Evolutionary conservation across 352 stramenopile species (phyloP), one percentile per base, ranked within the genome.

Genomic region (Blastocystis sp.): DNA sequence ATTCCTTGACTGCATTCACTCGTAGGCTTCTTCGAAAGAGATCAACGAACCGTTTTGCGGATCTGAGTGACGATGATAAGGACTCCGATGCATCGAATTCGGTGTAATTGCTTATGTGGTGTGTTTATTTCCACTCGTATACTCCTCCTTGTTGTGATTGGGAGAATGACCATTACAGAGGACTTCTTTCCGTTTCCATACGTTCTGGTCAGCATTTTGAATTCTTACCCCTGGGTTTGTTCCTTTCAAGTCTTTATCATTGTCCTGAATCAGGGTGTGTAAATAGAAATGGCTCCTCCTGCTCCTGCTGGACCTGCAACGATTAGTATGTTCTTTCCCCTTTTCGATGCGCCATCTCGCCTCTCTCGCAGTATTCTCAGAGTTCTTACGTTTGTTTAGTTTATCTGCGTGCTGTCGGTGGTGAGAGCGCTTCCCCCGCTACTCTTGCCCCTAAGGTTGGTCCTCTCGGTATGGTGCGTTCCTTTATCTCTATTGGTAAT

Each of bases 401-500:
- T 88, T 88, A 88, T 79, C 67, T 99, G 93, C 95, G 96, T 90
- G 98, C 96, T 92, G 95, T 98, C 89, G 97, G 97, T 92, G 97
- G 97, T 92, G 97, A 99, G 93, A 92, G 98, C 92, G 96, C 94
- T 91, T 94, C 96, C 90, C 96, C 97, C 91, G 98, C 97, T 90
- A 94, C 96, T 81, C 94, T 99, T 88, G 97, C 97, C 78, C 97
- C 97, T 89, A 99, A 99, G 94, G 96, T 99, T 90, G 97, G 97
- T 94, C 96, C 97, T 88, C 95, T 99, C 82, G 97, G 97, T 96
- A 93, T 99, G n/a, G 88, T 90, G 87, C 98, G 93, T 96, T 95
- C 89, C 99, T 96, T 88, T 93, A 94, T 92, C 96, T 99, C 93
- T 99, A 96, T 96, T 99, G 99, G 92, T 96, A 96, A 89, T 92